Percentiles rank a stretch among this genome's conserved stretches.
phyloP scores from a whole-genome alignment of 2,329 filamentous ascomycete species.

The Cordyceps cateniannulata region DNA sequence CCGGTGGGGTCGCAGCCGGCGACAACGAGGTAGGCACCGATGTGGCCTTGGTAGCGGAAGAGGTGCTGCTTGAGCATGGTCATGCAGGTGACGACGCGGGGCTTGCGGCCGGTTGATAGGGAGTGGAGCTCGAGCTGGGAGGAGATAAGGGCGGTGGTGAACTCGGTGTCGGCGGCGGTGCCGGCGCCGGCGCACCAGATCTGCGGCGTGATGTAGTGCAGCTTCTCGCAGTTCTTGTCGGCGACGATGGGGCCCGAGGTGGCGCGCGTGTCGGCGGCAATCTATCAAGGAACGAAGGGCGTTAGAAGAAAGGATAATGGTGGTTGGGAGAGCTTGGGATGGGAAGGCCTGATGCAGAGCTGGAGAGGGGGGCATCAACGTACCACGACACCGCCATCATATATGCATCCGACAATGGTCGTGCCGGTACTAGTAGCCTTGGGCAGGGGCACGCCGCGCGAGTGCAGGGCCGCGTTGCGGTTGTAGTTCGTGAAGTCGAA shows the following conservation, averaged over 20 bases:
- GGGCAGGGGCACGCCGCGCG: constrained; percentile 85
- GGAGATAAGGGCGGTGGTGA: constrained; percentile 96
- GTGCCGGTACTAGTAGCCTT: constrained; percentile 98
- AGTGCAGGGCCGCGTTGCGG: constrained; percentile 93
- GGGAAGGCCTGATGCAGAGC: too few species aligned
- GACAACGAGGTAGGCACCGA: constrained; percentile 95
- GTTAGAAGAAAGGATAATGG: not conserved
- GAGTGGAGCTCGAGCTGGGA: constrained; percentile 97
- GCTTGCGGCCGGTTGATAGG: constrained; percentile 91
- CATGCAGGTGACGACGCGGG: constrained; percentile 98
- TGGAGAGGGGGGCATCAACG: constrained; percentile 30
- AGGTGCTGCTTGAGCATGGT: constrained; percentile 99
- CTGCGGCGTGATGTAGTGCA: constrained; percentile 96
- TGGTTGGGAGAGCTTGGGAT: not conserved
- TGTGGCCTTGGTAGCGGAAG: constrained; percentile 96
- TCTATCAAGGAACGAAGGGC: constrained; percentile 43
- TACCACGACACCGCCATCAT: constrained; percentile 86
- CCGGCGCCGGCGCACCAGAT: constrained; percentile 99
- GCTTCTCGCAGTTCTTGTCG: constrained; percentile 99
- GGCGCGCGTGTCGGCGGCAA: constrained; percentile 95
- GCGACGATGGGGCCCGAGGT: constrained; percentile 97
- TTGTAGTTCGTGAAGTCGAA: constrained; percentile 99
- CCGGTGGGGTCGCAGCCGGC: constrained; percentile 95
- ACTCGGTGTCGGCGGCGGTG: constrained; percentile 97
- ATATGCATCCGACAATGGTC: constrained; percentile 97